Evolutionary conservation across 768 basidiomycete species (phyloP).

Genomic region (Rhodotorula kratochvilovae): DNA sequence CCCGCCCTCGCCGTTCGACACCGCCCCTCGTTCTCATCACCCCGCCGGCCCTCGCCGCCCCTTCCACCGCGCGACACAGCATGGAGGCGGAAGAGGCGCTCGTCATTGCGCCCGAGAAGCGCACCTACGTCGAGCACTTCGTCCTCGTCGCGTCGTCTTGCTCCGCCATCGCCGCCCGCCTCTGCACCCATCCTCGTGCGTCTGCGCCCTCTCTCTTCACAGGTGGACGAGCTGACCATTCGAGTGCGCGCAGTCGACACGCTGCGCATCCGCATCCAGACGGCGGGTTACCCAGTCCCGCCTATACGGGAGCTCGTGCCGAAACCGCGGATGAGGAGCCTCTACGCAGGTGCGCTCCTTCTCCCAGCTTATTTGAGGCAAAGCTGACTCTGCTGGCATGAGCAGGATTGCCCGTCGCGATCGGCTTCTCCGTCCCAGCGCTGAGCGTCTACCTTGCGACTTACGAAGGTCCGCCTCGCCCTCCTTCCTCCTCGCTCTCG

Average conservation of each 20-base stretch:
- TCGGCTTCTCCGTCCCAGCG: conserved; percentile 37
- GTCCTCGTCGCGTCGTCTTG: conserved; percentile 21
- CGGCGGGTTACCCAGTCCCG: conserved; percentile 34
- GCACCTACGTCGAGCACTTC: conserved; percentile 26
- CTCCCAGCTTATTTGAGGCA: too few species aligned
- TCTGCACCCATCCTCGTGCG: conserved; percentile 39
- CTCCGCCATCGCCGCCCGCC: conserved; percentile 11
- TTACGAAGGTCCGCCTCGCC: conserved; percentile 33
- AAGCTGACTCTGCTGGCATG: accelerated
- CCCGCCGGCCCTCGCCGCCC: not conserved
- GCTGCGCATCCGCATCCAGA: conserved; percentile 38
- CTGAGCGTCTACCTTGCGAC: conserved; percentile 37
- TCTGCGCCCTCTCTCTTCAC: not conserved
- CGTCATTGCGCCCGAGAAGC: not conserved
- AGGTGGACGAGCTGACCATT: not conserved
- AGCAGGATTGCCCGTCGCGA: conserved; percentile 39
- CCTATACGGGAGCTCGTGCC: conserved; percentile 34
- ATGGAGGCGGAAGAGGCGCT: conserved; percentile 21
- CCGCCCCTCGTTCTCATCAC: not conserved
- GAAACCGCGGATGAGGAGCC: conserved; percentile 18
- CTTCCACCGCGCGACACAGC: not conserved
- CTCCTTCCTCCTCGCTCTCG: not conserved
- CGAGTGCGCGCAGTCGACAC: conserved; percentile 31
- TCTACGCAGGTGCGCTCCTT: conserved; percentile 32
- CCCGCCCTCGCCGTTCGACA: not conserved